A percentile compares a stretch with the other conserved stretches of the same genome.
Conservation (phyloP, 140 eudicot genomes). For the Artemisia princeps region DNA sequence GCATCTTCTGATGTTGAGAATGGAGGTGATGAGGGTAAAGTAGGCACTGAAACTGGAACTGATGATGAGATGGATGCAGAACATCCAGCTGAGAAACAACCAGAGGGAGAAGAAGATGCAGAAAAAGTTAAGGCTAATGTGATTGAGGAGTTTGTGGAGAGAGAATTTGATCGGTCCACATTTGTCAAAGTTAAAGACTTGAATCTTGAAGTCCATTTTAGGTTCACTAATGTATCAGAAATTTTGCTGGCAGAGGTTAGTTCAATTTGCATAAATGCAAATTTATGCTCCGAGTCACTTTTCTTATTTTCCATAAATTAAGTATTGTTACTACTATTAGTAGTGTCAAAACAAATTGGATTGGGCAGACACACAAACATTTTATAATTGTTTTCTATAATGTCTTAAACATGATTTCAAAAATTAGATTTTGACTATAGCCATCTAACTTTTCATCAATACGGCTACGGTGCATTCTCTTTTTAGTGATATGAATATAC, state of each 20-base stretch:
- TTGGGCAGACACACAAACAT: background rate
- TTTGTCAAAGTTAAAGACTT: slow-evolving; percentile 40
- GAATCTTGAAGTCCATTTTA: slow-evolving; percentile 52
- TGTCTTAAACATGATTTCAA: too few species aligned
- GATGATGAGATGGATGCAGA: slow-evolving; percentile 41
- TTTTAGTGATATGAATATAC: too few species aligned
- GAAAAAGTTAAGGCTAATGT: slow-evolving; percentile 22
- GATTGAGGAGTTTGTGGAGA: slow-evolving; percentile 25
- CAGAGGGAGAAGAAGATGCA: slow-evolving; percentile 4
- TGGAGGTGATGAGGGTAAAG: slow-evolving; percentile 31
- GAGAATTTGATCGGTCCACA: slow-evolving; percentile 37
- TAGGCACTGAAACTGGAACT: slow-evolving; percentile 23
- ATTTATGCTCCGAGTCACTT: background rate
- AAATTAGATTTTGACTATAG: background rate
- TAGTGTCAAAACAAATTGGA: too few species aligned
- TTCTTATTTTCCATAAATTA: background rate
- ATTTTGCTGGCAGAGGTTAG: slow-evolving; percentile 71
- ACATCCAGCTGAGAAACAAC: slow-evolving; percentile 19
- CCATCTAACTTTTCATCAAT: too few species aligned
- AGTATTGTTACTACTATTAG: background rate
- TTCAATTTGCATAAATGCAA: background rate
- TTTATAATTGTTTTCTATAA: background rate
- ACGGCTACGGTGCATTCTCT: too few species aligned
- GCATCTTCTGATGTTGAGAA: slow-evolving; percentile 26
- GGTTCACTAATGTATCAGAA: slow-evolving; percentile 64